A percentile compares a stretch with the other conserved stretches of the same genome.
Evolutionary conservation across 305 asterid species (phyloP).

Genomic region (Ajuga reptans): DNA sequence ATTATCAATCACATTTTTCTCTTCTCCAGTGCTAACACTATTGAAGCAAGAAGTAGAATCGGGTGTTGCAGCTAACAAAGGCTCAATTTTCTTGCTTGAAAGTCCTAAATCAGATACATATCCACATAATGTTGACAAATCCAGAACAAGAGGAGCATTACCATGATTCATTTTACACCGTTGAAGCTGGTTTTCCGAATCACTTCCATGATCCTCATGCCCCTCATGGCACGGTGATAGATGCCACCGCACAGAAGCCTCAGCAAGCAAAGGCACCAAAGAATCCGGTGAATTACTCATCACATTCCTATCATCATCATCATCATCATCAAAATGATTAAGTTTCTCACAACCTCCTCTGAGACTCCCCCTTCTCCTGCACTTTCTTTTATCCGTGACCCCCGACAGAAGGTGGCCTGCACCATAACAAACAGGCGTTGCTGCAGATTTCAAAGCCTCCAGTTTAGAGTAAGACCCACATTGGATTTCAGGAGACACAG

Average conservation of each 20-base stretch:
- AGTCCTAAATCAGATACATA: slow-evolving; percentile 26
- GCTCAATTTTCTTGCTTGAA: background rate
- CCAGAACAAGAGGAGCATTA: slow-evolving; percentile 9
- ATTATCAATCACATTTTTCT: slow-evolving; percentile 19
- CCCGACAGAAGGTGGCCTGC: slow-evolving; percentile 70
- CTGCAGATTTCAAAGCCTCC: slow-evolving; percentile 32
- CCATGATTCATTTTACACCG: slow-evolving; percentile 17
- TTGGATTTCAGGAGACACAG: slow-evolving; percentile 75
- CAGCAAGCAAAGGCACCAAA: slow-evolving; percentile 49
- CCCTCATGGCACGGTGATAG: slow-evolving; percentile 38
- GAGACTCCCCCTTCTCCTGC: slow-evolving; percentile 67
- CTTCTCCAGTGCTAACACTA: background rate
- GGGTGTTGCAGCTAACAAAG: background rate
- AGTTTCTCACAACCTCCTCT: slow-evolving; percentile 34
- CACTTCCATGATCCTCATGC: slow-evolving; percentile 25
- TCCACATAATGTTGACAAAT: slow-evolving; percentile 25
- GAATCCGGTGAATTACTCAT: slow-evolving; percentile 28
- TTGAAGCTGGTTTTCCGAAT: slow-evolving; percentile 9
- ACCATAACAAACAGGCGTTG: slow-evolving; percentile 67
- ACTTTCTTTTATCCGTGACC: slow-evolving; percentile 58
- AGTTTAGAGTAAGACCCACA: slow-evolving; percentile 27
- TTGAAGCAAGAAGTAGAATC: background rate
- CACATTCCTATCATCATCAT: background rate
- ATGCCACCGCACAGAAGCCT: slow-evolving; percentile 64
- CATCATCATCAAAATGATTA: slow-evolving; percentile 18